Conservation (phyloP, 106 monocot genomes). For the Platanthera guangdongensis region DNA sequence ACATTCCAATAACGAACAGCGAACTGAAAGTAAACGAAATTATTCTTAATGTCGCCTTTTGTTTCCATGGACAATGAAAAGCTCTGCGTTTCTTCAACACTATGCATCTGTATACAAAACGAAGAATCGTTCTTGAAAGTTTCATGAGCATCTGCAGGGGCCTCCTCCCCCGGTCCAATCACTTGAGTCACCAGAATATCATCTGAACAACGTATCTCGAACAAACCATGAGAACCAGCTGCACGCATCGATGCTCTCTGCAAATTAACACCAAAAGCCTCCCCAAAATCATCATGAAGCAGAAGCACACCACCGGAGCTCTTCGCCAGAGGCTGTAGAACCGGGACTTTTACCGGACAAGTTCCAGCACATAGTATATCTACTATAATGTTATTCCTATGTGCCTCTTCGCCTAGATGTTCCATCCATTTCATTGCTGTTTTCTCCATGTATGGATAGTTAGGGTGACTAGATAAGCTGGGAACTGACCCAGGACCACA, state of each 20-base stretch:
- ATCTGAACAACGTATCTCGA: constrained; percentile 93
- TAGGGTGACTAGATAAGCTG: constrained; percentile 78
- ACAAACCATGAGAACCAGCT: constrained; percentile 84
- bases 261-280: constrained; percentile 98
- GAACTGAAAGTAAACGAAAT: constrained; percentile 89
- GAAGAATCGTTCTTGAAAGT: constrained; percentile 83
- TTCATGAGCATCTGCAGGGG: constrained; percentile 71
- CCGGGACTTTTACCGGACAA: constrained; percentile 81
- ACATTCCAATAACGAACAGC: constrained; percentile 69
- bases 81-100: constrained; percentile 91
- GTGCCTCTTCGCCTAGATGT: constrained; percentile 69
- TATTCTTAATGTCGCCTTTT: constrained; percentile 61
- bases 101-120: constrained; percentile 79
- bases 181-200: constrained; percentile 93
- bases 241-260: constrained; percentile 82
- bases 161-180: constrained; percentile 96
- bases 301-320: constrained; percentile 87
- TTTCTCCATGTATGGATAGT: constrained; percentile 96
- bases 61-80: constrained; percentile 88
- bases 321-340: constrained; percentile 85
- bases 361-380: constrained; percentile 90
- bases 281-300: constrained; percentile 98
- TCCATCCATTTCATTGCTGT: constrained; percentile 92
- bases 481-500: constrained; percentile 95
- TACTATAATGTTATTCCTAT: constrained; percentile 54